Evolutionary conservation across 805 yeast genomes (phyloP).

Genomic region (Candida andamanensis): DNA sequence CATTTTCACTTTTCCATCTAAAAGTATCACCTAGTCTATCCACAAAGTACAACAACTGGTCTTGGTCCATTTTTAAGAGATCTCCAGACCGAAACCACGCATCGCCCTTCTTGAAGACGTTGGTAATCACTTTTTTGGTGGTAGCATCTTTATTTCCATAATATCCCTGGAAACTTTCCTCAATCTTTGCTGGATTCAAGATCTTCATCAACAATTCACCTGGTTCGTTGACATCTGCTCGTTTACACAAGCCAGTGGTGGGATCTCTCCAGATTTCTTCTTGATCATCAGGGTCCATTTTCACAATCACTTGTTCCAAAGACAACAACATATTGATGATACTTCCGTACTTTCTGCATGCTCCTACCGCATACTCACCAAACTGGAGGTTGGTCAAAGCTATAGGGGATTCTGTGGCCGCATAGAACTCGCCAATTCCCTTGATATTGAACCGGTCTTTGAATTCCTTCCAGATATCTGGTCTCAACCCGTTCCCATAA

Average conservation of each 20-base stretch:
- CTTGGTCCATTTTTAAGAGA: constrained; percentile 60
- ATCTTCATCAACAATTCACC: constrained; percentile 86
- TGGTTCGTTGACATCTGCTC: constrained; percentile 57
- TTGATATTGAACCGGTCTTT: constrained; percentile 70
- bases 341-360: constrained; percentile 76
- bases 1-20: constrained; percentile 96
- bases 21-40: constrained; percentile 94
- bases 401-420: constrained; percentile 88
- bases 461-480: constrained; percentile 82
- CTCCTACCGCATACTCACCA: constrained; percentile 81
- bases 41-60: constrained; percentile 73
- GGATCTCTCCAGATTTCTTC: constrained; percentile 66
- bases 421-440: constrained; percentile 86
- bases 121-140: constrained; percentile 62
- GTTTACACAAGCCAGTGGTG: constrained; percentile 52
- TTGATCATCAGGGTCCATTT: constrained; percentile 78
- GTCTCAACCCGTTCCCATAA: constrained; percentile 85
- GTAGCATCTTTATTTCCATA: constrained; percentile 77
- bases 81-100: constrained; percentile 92
- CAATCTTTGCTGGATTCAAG: constrained; percentile 56
- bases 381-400: constrained; percentile 77
- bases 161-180: constrained; percentile 83
- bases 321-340: constrained; percentile 48
- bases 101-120: constrained; percentile 82
- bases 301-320: constrained; percentile 55